Evolutionary conservation across 257 asterid genomes (phyloP).

Genomic region (Forsythia viridissima): DNA sequence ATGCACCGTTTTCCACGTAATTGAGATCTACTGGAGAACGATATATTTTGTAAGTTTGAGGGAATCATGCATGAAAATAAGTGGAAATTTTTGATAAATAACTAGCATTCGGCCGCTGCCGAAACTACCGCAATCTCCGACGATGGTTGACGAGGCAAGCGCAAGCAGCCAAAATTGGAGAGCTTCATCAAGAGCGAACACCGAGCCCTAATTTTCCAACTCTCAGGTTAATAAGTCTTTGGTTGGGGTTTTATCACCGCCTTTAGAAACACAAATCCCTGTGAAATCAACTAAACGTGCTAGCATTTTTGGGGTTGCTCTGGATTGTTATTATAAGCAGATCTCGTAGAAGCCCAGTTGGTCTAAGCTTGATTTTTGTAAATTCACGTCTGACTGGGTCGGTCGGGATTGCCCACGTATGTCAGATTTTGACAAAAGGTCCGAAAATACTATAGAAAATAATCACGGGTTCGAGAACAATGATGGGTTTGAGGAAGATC

Average conservation of each 20-base stretch:
- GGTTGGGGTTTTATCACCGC: conserved; percentile 66
- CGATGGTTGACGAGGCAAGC: too few species aligned
- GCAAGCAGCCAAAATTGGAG: too few species aligned
- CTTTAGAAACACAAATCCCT: conserved; percentile 82
- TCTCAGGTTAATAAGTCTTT: conserved; percentile 28
- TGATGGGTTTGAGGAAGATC: conserved; percentile 37
- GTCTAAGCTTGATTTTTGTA: conserved; percentile 84
- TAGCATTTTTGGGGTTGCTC: conserved; percentile 79
- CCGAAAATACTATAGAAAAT: conserved; percentile 28
- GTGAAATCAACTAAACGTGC: conserved; percentile 96
- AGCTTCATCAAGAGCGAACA: too few species aligned
- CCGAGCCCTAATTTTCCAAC: conserved; percentile 32
- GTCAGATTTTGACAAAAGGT: conserved; percentile 52
- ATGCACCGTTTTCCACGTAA: too few species aligned
- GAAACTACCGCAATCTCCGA: too few species aligned
- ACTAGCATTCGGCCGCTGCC: too few species aligned
- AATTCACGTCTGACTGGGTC: conserved; percentile 69
- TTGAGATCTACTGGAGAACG: too few species aligned
- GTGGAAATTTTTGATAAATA: too few species aligned
- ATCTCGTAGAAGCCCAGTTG: conserved; percentile 90
- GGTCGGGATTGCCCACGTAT: conserved; percentile 80
- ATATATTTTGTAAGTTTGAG: too few species aligned
- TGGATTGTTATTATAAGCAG: conserved; percentile 83
- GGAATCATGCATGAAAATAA: too few species aligned
- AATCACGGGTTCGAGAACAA: conserved; percentile 18